These are phyloP conservation scores for Periconia sp. DNA, from an alignment of 2,329 filamentous ascomycete species.

Conservation along the genomic window DNA sequence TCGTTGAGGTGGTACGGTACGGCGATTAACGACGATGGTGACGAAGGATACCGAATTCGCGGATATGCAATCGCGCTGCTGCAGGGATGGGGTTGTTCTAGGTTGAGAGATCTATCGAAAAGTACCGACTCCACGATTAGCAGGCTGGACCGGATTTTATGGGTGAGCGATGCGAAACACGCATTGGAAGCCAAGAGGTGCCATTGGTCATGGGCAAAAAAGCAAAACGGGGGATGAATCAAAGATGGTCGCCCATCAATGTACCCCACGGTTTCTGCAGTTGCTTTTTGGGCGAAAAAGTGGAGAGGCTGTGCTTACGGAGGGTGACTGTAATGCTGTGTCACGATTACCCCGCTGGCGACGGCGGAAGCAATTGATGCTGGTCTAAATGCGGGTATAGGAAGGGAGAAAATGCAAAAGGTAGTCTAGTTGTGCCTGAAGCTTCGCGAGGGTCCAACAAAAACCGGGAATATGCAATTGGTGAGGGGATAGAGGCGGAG, in stretches of 20 bases:
- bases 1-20: not conserved
- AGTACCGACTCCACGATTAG: not conserved
- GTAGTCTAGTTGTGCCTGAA: too few relatives aligned
- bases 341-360: constrained; percentile 13
- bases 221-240: not conserved
- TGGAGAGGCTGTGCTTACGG: constrained; percentile 12
- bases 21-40: not conserved
- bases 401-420: too few relatives aligned
- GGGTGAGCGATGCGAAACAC: not conserved
- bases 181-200: not conserved
- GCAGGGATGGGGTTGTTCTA: not conserved
- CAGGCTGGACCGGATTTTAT: not conserved
- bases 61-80: too few relatives aligned
- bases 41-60: not conserved
- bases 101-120: not conserved
- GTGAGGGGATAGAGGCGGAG: not conserved
- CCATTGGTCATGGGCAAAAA: not conserved
- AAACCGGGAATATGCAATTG: not conserved
- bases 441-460: too few relatives aligned
- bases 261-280: not conserved
- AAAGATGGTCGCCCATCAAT: not conserved
- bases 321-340: constrained; percentile 14
- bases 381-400: not conserved
- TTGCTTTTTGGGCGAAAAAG: constrained; percentile 12
- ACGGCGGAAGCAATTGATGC: constrained; percentile 3